Percentiles rank a stretch among this genome's conserved stretches.
Conservation (phyloP, 352 stramenopile species). For the Phytophthora tentaculata region DNA sequence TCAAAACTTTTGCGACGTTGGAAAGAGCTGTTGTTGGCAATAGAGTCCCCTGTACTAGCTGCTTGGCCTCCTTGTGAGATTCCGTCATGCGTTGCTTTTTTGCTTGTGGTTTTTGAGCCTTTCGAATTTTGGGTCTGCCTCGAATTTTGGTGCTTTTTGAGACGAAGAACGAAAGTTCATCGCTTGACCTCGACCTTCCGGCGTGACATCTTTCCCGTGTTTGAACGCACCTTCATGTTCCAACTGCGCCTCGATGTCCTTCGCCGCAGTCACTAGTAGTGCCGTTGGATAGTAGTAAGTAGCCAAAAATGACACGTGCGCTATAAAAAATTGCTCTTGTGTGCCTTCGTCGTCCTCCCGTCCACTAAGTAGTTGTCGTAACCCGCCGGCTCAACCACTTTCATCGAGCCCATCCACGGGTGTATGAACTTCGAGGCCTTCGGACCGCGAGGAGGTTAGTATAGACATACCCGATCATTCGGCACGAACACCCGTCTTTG, state of each 20-base stretch:
- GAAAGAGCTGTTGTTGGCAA: no score
- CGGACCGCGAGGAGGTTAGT: not conserved
- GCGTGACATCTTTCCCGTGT: no score
- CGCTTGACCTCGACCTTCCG: no score
- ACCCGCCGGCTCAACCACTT: not conserved
- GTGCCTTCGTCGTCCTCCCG: not conserved
- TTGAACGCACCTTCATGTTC: not conserved
- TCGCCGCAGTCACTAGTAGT: not conserved
- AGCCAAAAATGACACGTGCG: not conserved
- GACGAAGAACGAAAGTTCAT: not conserved
- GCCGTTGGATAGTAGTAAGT: not conserved
- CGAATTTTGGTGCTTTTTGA: not conserved
- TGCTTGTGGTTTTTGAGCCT: not conserved
- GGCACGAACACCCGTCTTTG: not conserved
- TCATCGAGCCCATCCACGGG: conserved; percentile 1
- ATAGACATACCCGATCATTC: conserved; percentile 5
- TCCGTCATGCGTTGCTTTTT: conserved; percentile 1
- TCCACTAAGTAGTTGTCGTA: not conserved
- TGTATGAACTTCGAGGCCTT: conserved; percentile 12
- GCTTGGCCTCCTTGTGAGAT: conserved; percentile 3
- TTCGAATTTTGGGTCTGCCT: not conserved
- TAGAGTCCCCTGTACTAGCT: conserved; percentile 3
- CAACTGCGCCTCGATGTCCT: not conserved
- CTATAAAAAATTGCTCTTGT: not conserved
- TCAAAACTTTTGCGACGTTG: no score